A percentile compares a stretch with the other conserved stretches of the same genome.
These are phyloP conservation scores for Nasturtium officinale DNA, from an alignment of 345 rosid genomes.

Conservation along the genomic window DNA sequence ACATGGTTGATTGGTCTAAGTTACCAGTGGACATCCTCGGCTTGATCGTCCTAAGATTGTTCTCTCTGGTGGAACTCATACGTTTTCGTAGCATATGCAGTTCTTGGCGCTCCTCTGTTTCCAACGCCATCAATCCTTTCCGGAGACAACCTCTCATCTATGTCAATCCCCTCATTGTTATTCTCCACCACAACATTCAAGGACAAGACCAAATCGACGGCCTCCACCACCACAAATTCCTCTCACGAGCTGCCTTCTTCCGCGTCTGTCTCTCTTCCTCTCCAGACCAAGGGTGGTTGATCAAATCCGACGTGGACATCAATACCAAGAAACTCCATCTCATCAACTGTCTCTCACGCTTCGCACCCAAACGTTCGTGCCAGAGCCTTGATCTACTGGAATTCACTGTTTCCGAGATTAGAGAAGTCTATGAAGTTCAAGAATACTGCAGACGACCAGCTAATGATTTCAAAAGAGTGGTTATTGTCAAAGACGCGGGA, in stretches of 20 bases:
- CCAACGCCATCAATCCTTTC: neutral
- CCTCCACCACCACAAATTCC: too few species aligned
- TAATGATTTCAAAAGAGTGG: neutral
- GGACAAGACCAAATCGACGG: too few species aligned
- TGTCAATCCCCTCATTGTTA: neutral
- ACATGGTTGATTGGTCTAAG: constrained; percentile 3
- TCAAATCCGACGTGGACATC: neutral
- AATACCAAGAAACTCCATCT: neutral
- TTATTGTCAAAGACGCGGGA: neutral
- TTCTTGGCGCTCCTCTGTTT: constrained; percentile 11
- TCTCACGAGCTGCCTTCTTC: neutral
- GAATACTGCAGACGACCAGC: too few species aligned
- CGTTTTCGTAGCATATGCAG: constrained; percentile 20
- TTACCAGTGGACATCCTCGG: neutral
- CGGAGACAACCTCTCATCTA: neutral
- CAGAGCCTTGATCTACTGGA: neutral
- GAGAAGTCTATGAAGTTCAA: neutral
- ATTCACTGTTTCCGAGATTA: neutral
- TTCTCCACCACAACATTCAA: too few species aligned
- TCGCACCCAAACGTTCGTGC: neutral
- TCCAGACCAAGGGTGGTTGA: neutral
- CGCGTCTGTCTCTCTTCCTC: constrained; percentile 9
- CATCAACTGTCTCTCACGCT: neutral
- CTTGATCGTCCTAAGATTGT: neutral
- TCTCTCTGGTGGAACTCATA: neutral